These are phyloP conservation scores for Globisporangium mamillatum DNA, from an alignment of 352 stramenopile genomes.

Conservation along the genomic window DNA sequence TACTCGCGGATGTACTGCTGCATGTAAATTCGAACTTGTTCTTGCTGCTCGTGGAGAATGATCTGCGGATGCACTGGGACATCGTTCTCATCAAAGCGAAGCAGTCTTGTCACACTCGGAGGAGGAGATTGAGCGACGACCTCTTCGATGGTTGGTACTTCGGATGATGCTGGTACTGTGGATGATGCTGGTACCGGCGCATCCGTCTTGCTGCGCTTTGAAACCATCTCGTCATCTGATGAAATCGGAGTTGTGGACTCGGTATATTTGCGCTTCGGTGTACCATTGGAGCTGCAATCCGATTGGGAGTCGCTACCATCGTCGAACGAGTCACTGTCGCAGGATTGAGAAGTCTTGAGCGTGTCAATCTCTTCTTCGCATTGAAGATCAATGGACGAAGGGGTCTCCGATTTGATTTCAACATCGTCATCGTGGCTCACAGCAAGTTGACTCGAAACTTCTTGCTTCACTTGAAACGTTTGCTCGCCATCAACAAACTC, in stretches of 20 bases:
- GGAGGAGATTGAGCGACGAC: neutral
- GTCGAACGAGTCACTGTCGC: conserved; percentile 59
- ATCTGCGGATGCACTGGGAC: conserved; percentile 48
- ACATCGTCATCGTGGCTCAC: neutral
- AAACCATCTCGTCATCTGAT: conserved; percentile 28
- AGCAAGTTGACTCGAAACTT: conserved; percentile 11
- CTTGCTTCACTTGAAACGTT: conserved; percentile 22
- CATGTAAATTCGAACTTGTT: conserved; percentile 52
- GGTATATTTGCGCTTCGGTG: conserved; percentile 42
- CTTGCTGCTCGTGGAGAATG: conserved; percentile 46
- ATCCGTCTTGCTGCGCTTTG: conserved; percentile 27
- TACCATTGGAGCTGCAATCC: conserved; percentile 33
- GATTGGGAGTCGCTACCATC: conserved; percentile 56
- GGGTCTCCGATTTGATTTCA: neutral
- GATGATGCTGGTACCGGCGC: neutral
- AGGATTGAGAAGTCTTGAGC: conserved; percentile 57
- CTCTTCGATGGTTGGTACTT: neutral
- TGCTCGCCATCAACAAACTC: conserved; percentile 9
- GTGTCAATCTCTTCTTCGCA: conserved; percentile 20
- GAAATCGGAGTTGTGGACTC: conserved; percentile 22
- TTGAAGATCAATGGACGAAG: conserved; percentile 11
- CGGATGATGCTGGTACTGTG: neutral
- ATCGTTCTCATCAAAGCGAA: conserved; percentile 41
- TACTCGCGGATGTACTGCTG: conserved; percentile 64
- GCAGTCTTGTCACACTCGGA: conserved; percentile 18